Base-by-base conservation (phyloP, 2,329 filamentous ascomycete genomes). In the Aspergillus sp. region DNA sequence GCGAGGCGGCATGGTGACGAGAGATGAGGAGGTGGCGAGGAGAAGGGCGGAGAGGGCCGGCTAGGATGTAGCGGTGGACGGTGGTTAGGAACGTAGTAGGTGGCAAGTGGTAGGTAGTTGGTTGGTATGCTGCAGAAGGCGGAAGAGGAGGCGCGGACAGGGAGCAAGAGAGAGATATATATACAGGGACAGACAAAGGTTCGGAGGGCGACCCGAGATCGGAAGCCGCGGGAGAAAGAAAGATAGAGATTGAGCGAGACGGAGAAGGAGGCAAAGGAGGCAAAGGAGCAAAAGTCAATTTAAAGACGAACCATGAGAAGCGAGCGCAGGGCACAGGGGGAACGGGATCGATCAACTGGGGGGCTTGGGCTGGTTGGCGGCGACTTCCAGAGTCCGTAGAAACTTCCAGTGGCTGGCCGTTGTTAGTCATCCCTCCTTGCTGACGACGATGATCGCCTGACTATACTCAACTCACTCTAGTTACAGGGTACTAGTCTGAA, bases 1-100 rank as follows among this genome's bases (percentile, higher is more conserved):
- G 27, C 75, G 74, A 14, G 74, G 58, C 54, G 58, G 50, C 52
- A 59, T 60, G 42, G 34, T 55, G 58, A 34, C 24, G 34, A 33
- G 34, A 32, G 30, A 36, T 28, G 15, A 40, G 35, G 30, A n/a
- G 16, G 26, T 12, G 13, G 26, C 16, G n/a, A 30, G 26, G 33
- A 25, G 26, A 19, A 28, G 29, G 12, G n/a, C 27, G 31, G 34
- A 34, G 35, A 33, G 22, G 27, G 22, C n/a, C 26, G 33, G 30
- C 26, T 24, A 28, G 20, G 17, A 32, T 8, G 24, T 15, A 29
- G 15, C 15, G 33, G 16, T 31, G 15, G 10, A 17, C 29, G 30
- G 29, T 14, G 13, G 27, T 24, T 16, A n/a, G n/a, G n/a, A n/a
- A n/a, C n/a, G n/a, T n/a, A n/a, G 27, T 30, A 7, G 10, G 12